Conservation (phyloP, 129 eudicot species). For the Flaveria linearis region DNA sequence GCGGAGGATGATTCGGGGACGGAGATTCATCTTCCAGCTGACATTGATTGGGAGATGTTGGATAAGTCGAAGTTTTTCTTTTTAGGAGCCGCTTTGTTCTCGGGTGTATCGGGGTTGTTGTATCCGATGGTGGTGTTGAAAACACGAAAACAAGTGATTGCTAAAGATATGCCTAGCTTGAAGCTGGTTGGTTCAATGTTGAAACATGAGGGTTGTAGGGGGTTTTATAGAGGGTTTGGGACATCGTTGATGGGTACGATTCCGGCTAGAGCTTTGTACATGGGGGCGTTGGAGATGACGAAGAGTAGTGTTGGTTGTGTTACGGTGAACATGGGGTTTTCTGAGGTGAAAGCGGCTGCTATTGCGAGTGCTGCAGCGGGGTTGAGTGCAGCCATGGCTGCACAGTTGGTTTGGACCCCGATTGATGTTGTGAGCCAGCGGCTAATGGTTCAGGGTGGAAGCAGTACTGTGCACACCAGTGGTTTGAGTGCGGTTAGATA, state of each 20-base stretch:
- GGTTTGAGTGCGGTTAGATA: slow-evolving; percentile 41
- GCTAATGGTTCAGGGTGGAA: slow-evolving; percentile 73
- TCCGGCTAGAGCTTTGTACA: slow-evolving; percentile 81
- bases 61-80: slow-evolving; percentile 82
- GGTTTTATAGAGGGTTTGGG: slow-evolving; percentile 81
- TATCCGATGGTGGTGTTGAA: slow-evolving; percentile 89
- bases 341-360: slow-evolving; percentile 59
- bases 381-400: slow-evolving; percentile 78
- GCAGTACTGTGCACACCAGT: slow-evolving; percentile 21
- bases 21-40: slow-evolving; percentile 83
- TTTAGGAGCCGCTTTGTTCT: slow-evolving; percentile 76
- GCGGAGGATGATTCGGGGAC: slow-evolving; percentile 68
- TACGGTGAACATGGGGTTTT: slow-evolving; percentile 58
- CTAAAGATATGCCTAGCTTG: slow-evolving; percentile 43
- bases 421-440: slow-evolving; percentile 89
- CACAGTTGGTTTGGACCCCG: slow-evolving; percentile 92
- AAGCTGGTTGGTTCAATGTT: slow-evolving; percentile 52
- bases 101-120: slow-evolving; percentile 68
- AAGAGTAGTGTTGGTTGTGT: slow-evolving; percentile 76
- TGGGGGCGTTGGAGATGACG: slow-evolving; percentile 82
- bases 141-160: slow-evolving; percentile 69
- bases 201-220: slow-evolving; percentile 58
- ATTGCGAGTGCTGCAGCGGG: slow-evolving; percentile 83
- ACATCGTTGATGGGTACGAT: slow-evolving; percentile 84
- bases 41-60: slow-evolving; percentile 86